phyloP scores from a whole-genome alignment of 192 early-diverging fungal species.

The Paraglomus brasilianum region DNA sequence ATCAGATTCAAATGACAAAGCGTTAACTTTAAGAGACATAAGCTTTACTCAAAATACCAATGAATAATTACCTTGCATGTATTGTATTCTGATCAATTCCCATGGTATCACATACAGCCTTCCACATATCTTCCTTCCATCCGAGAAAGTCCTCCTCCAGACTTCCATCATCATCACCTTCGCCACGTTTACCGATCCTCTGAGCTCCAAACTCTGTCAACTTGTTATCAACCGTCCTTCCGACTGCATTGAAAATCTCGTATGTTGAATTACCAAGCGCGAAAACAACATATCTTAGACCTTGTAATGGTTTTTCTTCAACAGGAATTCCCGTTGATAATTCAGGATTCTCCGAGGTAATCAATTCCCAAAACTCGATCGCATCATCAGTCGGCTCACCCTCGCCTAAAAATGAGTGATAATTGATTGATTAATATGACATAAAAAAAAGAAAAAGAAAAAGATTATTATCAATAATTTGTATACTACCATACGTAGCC shows the following conservation, averaged over 20 bases:
- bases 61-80: slow-evolving; percentile 24
- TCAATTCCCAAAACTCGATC: slow-evolving; percentile 89
- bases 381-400: slow-evolving; percentile 99
- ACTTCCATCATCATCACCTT: slow-evolving; percentile 96
- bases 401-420: slow-evolving; percentile 46
- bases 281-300: slow-evolving; percentile 70
- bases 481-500: slow-evolving; percentile 81
- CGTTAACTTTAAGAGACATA: not conserved
- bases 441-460: not conserved
- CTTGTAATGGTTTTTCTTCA: slow-evolving; percentile 55
- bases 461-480: not conserved
- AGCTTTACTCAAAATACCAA: not conserved
- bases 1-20: slow-evolving; percentile 24
- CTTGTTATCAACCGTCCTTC: slow-evolving; percentile 64
- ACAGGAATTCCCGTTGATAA: slow-evolving; percentile 57
- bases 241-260: slow-evolving; percentile 87
- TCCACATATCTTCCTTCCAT: slow-evolving; percentile 91
- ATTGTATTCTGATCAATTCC: slow-evolving; percentile 56
- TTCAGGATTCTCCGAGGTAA: slow-evolving; percentile 72
- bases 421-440: not conserved
- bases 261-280: slow-evolving; percentile 90
- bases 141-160: slow-evolving; percentile 95
- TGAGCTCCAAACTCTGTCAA: slow-evolving; percentile 72
- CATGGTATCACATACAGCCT: slow-evolving; percentile 70
- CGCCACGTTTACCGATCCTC: slow-evolving; percentile 77